Evolutionary conservation across 2,329 filamentous ascomycete genomes (phyloP).

Genomic region (Pseudogymnoascus sp.): DNA sequence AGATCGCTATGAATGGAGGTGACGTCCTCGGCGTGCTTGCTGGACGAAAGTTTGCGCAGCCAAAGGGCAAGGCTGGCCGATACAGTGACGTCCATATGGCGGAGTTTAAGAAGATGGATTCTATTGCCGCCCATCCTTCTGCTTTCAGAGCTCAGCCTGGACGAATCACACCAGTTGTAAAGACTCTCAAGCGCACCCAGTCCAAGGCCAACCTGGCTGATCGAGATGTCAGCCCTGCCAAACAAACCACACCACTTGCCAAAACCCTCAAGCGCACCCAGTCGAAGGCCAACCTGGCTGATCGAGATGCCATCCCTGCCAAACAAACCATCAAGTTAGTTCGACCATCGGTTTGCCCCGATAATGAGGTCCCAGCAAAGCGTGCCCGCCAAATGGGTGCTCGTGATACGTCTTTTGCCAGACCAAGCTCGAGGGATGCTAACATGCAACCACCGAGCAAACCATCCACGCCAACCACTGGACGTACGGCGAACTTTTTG

Average conservation of each 20-base stretch:
- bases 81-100: constrained; percentile 82
- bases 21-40: constrained; percentile 33
- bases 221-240: constrained; percentile 37
- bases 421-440: constrained; percentile 46
- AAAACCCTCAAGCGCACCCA: constrained; percentile 42
- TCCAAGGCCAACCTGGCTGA: constrained; percentile 61
- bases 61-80: constrained; percentile 68
- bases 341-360: constrained; percentile 17
- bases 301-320: constrained; percentile 40
- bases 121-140: constrained; percentile 79
- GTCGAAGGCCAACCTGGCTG: constrained; percentile 58
- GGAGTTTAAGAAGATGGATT: constrained; percentile 96
- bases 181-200: constrained; percentile 44
- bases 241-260: constrained; percentile 29
- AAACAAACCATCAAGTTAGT: constrained; percentile 21
- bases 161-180: constrained; percentile 40
- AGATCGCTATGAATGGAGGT: constrained; percentile 36
- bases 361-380: constrained; percentile 47
- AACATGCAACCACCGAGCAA: constrained; percentile 43
- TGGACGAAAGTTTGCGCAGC: constrained; percentile 65
- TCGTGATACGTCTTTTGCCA: constrained; percentile 60
- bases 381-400: constrained; percentile 57
- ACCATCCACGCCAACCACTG: constrained; percentile 34
- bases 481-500: constrained; percentile 37
- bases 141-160: constrained; percentile 56